These are phyloP conservation scores for Bipolaris sorokiniana DNA, from an alignment of 2,329 filamentous ascomycete species.

Conservation along the genomic window DNA sequence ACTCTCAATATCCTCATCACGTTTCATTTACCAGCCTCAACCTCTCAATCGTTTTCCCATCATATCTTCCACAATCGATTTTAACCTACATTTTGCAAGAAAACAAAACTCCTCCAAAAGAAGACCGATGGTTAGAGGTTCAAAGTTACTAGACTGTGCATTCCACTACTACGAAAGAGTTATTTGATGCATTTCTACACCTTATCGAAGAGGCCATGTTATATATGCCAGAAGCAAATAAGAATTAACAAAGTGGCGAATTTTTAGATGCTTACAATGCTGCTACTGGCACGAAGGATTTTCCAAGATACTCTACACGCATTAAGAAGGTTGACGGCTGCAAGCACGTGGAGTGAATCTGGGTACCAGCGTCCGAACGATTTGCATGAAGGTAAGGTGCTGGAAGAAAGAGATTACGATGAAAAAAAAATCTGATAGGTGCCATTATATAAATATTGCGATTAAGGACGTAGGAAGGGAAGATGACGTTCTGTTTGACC, in stretches of 20 bases:
- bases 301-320: slow-evolving; percentile 43
- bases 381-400: slow-evolving; percentile 10
- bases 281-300: slow-evolving; percentile 25
- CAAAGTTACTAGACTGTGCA: slow-evolving; percentile 8
- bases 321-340: slow-evolving; percentile 56
- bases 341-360: slow-evolving; percentile 50
- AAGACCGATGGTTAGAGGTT: not conserved
- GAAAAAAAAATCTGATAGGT: not conserved
- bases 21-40: too few species aligned
- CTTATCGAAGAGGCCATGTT: slow-evolving; percentile 4
- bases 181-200: slow-evolving; percentile 3
- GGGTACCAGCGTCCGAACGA: slow-evolving; percentile 20
- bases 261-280: slow-evolving; percentile 20
- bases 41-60: too few species aligned
- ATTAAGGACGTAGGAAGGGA: not conserved
- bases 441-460: not conserved
- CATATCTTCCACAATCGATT: too few species aligned
- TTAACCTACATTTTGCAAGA: too few species aligned
- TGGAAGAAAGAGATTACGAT: not conserved
- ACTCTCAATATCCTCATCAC: too few species aligned
- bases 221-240: slow-evolving; percentile 3
- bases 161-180: slow-evolving; percentile 9
- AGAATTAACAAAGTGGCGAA: slow-evolving; percentile 20
- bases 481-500: not conserved
- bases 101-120: not conserved